Base-by-base conservation (phyloP, 1,284 basidiomycete species). In the Leccinum fallax region DNA sequence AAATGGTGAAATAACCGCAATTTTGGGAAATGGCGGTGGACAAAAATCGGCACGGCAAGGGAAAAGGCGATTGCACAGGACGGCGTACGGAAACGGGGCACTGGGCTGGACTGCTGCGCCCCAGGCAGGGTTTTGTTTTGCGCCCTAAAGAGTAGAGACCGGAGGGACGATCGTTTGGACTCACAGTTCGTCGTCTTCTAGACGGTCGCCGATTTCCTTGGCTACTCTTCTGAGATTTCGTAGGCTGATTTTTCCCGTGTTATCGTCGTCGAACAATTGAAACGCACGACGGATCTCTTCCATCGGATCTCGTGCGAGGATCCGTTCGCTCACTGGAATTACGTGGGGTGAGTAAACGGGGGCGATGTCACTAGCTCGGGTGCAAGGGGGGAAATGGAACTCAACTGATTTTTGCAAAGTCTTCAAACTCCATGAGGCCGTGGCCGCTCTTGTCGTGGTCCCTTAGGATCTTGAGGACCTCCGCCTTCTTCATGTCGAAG, bases 401-500 rank as follows among this genome's bases (percentile, higher is more conserved):
- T 83, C 82, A 92, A 87, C 97, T 97, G 75, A 98, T 95, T 82
- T 93, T 93, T 55, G 93, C 90, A 75, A 99, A 99, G 70, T 95
- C 93, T 59, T 94, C 92, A 76, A 92, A 97, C 65, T 94, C 92
- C 88, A 99, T 96, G 64, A 97, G 78, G n/a, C 92, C 92, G 66
- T 93, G 90, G 1, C 91, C 92, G 5, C 86, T 86, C 79, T 94
- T 93, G 75, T 98, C 96, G 72, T 97, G 87, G 71, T 98, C 97
- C 52, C 95, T 83, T 63, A 99, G 81, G 54, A 99, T 83, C 78
- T 98, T 98, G 67, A 99, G 80, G 58, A 99, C 96, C 77, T 99
- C 97, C 0, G 94, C 93, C 80, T 99, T 99, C 81, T 98, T 98
- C 76, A 98, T 78, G 76, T 98, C 97, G 74, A 99, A 99, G 1